phyloP scores from a whole-genome alignment of 208 protist species.

The Leishmania mexicana region DNA sequence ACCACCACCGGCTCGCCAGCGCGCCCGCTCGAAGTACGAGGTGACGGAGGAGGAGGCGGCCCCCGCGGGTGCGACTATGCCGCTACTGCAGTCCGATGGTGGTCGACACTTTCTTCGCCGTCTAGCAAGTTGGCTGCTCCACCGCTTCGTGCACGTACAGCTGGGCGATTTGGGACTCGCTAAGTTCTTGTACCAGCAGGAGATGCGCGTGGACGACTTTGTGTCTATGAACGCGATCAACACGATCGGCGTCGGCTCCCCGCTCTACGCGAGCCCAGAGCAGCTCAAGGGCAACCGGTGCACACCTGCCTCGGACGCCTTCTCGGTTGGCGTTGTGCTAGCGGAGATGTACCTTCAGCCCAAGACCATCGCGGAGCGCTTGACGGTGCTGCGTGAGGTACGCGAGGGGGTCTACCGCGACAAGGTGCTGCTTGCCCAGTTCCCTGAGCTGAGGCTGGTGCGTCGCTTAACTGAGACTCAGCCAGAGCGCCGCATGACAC shows the following conservation, averaged over 20 bases:
- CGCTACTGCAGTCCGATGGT: neutral
- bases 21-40: neutral
- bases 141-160: slow-evolving; percentile 66
- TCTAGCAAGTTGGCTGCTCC: slow-evolving; percentile 47
- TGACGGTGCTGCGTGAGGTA: slow-evolving; percentile 54
- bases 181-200: slow-evolving; percentile 45
- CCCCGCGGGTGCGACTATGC: neutral
- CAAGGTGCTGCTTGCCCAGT: slow-evolving; percentile 31
- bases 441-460: slow-evolving; percentile 72
- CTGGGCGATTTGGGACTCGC: slow-evolving; percentile 85
- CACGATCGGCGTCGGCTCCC: slow-evolving; percentile 83
- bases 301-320: slow-evolving; percentile 70
- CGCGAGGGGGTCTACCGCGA: slow-evolving; percentile 57
- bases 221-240: slow-evolving; percentile 53
- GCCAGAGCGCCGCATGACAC: slow-evolving; percentile 24
- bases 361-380: slow-evolving; percentile 72
- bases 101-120: slow-evolving; percentile 15
- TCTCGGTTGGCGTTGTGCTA: slow-evolving; percentile 71
- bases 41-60: neutral
- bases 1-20: neutral
- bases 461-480: slow-evolving; percentile 33
- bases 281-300: slow-evolving; percentile 67
- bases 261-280: slow-evolving; percentile 89
- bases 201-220: slow-evolving; percentile 41
- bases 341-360: slow-evolving; percentile 88